Evolutionary conservation across 768 basidiomycete genomes (phyloP).

Genomic region (Mycena metata): DNA sequence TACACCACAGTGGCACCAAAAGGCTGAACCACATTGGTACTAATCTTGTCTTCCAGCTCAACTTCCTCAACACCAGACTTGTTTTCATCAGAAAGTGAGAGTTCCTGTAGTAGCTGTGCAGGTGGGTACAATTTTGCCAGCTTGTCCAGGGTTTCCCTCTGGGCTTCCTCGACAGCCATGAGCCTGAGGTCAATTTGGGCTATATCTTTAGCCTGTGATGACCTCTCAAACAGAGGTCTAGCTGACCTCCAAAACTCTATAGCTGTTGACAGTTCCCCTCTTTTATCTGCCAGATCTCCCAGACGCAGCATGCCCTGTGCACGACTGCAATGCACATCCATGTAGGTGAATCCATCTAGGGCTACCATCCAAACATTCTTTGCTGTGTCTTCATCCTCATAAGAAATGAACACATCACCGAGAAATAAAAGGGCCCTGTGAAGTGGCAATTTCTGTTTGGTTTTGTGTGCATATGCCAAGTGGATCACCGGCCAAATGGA

Average conservation of each 20-base stretch:
- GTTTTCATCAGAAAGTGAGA: too few relatives aligned
- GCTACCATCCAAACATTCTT: background rate
- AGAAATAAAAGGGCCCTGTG: background rate
- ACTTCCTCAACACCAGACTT: too few relatives aligned
- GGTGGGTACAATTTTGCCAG: too few relatives aligned
- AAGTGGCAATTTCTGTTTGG: background rate
- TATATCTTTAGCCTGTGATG: background rate
- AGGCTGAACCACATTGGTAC: background rate
- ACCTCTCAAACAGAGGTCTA: slow-evolving; percentile 7
- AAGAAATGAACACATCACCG: background rate
- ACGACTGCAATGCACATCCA: slow-evolving; percentile 4
- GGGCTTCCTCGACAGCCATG: background rate
- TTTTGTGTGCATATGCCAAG: background rate
- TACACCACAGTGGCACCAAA: background rate
- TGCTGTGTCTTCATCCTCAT: slow-evolving; percentile 1
- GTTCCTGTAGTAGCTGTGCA: too few relatives aligned
- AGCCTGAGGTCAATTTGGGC: background rate
- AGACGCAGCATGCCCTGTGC: slow-evolving; percentile 1
- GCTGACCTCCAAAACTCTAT: background rate
- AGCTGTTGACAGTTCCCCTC: background rate
- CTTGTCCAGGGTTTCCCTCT: too few relatives aligned
- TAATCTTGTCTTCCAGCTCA: background rate
- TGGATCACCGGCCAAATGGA: background rate
- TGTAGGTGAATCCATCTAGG: slow-evolving; percentile 6
- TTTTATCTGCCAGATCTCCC: background rate